Conservation (phyloP, 2,329 filamentous ascomycete species). For the Ophiocordyceps camponoti-floridani region DNA sequence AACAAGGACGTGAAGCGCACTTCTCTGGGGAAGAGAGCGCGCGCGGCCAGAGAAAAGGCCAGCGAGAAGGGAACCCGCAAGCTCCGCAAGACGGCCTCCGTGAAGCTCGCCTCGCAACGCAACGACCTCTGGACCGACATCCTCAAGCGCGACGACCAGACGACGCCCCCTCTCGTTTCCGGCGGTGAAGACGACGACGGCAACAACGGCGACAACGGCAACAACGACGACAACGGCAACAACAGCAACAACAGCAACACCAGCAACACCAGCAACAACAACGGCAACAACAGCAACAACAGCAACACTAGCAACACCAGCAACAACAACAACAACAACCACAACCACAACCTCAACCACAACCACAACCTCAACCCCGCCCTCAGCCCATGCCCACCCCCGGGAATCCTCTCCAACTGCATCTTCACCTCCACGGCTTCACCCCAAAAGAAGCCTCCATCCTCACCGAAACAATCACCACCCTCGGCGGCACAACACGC, state of each 20-base stretch:
- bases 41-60: slow-evolving; percentile 22
- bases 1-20: slow-evolving; percentile 27
- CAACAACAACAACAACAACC: too few relatives aligned
- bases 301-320: too few relatives aligned
- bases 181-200: too few relatives aligned
- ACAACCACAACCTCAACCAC: too few relatives aligned
- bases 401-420: slow-evolving; percentile 34
- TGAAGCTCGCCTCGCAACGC: slow-evolving; percentile 62
- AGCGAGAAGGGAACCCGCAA: slow-evolving; percentile 40
- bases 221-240: too few relatives aligned
- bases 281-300: too few relatives aligned
- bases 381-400: neutral
- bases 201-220: too few relatives aligned
- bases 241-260: too few relatives aligned
- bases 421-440: slow-evolving; percentile 45
- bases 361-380: too few relatives aligned
- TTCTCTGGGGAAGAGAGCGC: slow-evolving; percentile 38
- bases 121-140: slow-evolving; percentile 87
- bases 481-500: slow-evolving; percentile 26
- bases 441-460: slow-evolving; percentile 28
- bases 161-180: neutral
- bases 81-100: slow-evolving; percentile 71
- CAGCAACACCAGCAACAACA: too few relatives aligned
- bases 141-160: slow-evolving; percentile 25
- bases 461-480: slow-evolving; percentile 27